These are phyloP conservation scores for Colletotrichum graminicola DNA, from an alignment of 2,329 filamentous ascomycete species.

Conservation along the genomic window DNA sequence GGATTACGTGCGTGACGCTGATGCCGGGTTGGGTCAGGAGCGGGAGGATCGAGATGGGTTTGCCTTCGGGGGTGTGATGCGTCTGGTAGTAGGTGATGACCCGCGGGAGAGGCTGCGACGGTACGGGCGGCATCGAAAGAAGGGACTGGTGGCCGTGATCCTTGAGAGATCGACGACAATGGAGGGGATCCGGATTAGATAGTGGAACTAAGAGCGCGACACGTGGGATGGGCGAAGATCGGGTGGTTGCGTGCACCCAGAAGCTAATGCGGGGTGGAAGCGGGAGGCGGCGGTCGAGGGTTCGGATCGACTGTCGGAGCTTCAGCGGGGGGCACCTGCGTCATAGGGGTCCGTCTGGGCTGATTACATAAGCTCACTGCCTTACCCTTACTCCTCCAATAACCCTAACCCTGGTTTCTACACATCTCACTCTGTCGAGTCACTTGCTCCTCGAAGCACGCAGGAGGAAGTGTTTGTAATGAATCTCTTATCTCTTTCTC, in stretches of 20 bases:
- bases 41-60: conserved; percentile 65
- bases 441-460: background rate
- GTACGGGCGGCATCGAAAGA: conserved; percentile 38
- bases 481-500: background rate
- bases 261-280: conserved; percentile 16
- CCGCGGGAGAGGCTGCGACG: conserved; percentile 55
- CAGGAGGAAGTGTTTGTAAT: background rate
- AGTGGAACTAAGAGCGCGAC: conserved; percentile 5
- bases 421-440: background rate
- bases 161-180: conserved; percentile 5
- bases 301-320: background rate
- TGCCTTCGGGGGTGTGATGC: conserved; percentile 59
- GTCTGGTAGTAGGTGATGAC: conserved; percentile 68
- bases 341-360: background rate
- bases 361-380: conserved; percentile 10
- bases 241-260: background rate
- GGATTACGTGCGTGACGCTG: conserved; percentile 81
- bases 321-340: background rate
- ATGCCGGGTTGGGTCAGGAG: conserved; percentile 62
- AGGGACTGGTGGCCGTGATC: conserved; percentile 2
- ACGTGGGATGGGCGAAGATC: conserved; percentile 8
- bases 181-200: too few species aligned
- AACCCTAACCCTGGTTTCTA: too few species aligned
- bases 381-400: too few species aligned
- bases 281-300: background rate